Evolutionary conservation across 2,329 filamentous ascomycete species (phyloP).

Genomic region (Phialophora chinensis): DNA sequence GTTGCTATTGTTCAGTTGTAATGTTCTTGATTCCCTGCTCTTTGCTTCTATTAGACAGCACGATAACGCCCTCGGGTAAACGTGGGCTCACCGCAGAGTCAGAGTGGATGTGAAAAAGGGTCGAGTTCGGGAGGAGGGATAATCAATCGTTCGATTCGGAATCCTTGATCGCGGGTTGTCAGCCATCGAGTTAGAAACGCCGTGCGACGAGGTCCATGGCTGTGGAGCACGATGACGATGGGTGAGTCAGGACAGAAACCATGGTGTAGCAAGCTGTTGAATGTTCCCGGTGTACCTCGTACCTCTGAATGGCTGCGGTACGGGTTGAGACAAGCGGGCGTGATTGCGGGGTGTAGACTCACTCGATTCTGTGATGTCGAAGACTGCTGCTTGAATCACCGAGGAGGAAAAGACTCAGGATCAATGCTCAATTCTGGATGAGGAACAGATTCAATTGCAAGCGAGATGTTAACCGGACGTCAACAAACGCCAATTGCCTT

Average conservation of each 20-base stretch:
- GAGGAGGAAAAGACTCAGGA: background rate
- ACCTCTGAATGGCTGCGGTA: background rate
- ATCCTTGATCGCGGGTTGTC: background rate
- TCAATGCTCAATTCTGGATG: background rate
- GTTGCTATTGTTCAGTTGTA: conserved; percentile 1
- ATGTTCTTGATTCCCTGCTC: conserved; percentile 10
- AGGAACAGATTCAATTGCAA: background rate
- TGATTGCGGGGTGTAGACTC: background rate
- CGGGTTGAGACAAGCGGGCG: background rate
- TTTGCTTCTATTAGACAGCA: background rate
- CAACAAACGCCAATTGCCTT: background rate
- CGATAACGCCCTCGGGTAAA: background rate
- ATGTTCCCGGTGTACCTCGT: background rate
- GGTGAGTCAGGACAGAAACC: background rate
- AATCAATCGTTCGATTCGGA: background rate
- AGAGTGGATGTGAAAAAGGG: background rate
- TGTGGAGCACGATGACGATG: background rate
- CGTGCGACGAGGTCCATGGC: background rate
- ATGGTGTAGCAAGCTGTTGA: background rate
- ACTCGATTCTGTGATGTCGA: background rate
- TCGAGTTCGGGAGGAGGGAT: background rate
- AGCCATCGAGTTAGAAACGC: background rate
- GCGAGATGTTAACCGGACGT: background rate
- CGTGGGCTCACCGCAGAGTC: background rate
- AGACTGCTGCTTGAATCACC: background rate